Evolutionary conservation across 768 basidiomycete genomes (phyloP).

Genomic region (Agaricus blazei): DNA sequence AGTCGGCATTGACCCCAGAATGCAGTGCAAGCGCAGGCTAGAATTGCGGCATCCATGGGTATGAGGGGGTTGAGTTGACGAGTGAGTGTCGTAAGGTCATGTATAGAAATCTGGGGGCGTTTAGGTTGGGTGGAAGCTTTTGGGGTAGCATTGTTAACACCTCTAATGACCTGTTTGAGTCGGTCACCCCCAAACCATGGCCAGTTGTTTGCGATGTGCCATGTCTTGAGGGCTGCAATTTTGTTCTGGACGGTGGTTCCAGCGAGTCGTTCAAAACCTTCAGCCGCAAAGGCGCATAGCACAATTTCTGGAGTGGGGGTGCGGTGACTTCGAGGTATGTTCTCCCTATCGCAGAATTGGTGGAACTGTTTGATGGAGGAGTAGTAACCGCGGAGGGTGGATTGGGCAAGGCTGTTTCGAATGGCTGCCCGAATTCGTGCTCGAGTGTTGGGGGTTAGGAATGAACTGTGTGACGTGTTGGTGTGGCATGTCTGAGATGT

Average conservation of each 20-base stretch:
- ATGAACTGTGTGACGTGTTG: too few species aligned
- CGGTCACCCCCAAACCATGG: conserved; percentile 22
- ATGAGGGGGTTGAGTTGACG: too few species aligned
- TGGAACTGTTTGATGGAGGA: too few species aligned
- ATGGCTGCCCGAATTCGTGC: too few species aligned
- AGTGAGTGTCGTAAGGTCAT: too few species aligned
- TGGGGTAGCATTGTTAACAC: neutral
- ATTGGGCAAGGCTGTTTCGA: too few species aligned
- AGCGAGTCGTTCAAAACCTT: conserved; percentile 9
- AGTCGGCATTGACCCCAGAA: conserved; percentile 31
- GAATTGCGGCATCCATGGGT: conserved; percentile 25
- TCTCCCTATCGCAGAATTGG: too few species aligned
- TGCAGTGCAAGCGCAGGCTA: conserved; percentile 23
- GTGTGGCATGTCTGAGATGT: too few species aligned
- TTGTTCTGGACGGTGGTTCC: conserved; percentile 22
- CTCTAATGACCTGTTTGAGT: conserved; percentile 17
- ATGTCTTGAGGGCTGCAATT: conserved; percentile 24
- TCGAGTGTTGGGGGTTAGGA: too few species aligned
- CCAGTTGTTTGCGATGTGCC: conserved; percentile 29
- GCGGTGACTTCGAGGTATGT: neutral
- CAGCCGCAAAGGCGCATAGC: conserved; percentile 21
- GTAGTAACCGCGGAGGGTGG: too few species aligned
- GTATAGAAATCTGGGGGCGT: too few species aligned
- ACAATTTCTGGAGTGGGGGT: conserved; percentile 22
- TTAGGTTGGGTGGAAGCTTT: too few species aligned